Percentiles rank a stretch among this genome's conserved stretches.
Evolutionary conservation across 2,329 filamentous ascomycete genomes (phyloP).

Genomic region (Tolypocladium tundrense): DNA sequence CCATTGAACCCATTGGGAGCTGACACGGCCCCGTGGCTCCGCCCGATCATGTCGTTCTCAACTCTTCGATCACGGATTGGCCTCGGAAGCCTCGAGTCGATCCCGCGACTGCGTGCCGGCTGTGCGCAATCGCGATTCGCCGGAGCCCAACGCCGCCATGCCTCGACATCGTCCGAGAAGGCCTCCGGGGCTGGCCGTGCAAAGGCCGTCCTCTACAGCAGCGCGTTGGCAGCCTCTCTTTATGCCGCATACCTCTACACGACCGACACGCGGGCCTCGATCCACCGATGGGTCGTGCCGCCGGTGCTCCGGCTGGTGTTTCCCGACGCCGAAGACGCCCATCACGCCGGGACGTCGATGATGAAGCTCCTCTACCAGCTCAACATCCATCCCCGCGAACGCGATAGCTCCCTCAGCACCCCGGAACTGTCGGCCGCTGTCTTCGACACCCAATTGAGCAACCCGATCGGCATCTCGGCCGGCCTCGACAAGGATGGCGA

Average conservation of each 20-base stretch:
- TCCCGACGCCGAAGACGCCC: conserved; percentile 82
- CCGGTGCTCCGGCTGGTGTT: conserved; percentile 55
- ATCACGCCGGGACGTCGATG: conserved; percentile 63
- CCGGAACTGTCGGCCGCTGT: conserved; percentile 37
- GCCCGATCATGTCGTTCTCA: conserved; percentile 6
- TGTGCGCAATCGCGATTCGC: conserved; percentile 1
- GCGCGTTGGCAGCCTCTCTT: conserved; percentile 28
- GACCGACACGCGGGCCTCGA: conserved; percentile 64
- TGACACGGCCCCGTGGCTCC: conserved; percentile 3
- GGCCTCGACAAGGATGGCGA: conserved; percentile 93
- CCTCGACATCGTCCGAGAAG: conserved; percentile 19
- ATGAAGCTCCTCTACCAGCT: conserved; percentile 65
- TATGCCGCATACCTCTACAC: conserved; percentile 52
- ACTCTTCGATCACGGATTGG: conserved; percentile 6
- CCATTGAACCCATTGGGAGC: conserved; percentile 7
- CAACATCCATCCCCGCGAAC: conserved; percentile 73
- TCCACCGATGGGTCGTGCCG: conserved; percentile 59
- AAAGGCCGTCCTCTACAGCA: conserved; percentile 29
- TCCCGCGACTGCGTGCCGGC: conserved; percentile 1
- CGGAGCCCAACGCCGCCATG: conserved; percentile 16
- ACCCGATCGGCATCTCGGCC: conserved; percentile 90
- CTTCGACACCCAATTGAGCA: conserved; percentile 67
- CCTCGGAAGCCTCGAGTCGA: conserved; percentile 4
- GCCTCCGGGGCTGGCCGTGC: conserved; percentile 18
- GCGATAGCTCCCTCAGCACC: conserved; percentile 34